phyloP scores from a whole-genome alignment of 2,329 filamentous ascomycete species.

The Aspergillaceae sp. region DNA sequence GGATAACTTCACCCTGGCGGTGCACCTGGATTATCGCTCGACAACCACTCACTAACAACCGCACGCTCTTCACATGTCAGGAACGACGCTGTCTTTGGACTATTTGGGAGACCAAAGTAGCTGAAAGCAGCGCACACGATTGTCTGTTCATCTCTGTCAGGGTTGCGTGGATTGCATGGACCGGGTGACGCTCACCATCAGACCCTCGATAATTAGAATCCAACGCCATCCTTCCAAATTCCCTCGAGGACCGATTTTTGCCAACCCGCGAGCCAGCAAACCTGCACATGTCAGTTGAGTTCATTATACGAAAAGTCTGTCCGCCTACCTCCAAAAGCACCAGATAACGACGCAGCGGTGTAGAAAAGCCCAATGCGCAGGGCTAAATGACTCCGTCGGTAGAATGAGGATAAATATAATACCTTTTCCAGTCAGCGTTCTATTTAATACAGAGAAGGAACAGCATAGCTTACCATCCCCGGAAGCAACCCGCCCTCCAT shows the following conservation, averaged over 20 bases:
- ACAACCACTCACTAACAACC: constrained; percentile 41
- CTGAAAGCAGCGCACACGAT: constrained; percentile 45
- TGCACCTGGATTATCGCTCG: constrained; percentile 26
- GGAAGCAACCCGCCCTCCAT: constrained; percentile 59
- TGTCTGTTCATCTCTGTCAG: constrained; percentile 34
- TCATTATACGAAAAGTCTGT: too few relatives aligned
- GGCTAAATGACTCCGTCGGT: constrained; percentile 52
- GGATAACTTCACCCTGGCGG: constrained; percentile 13
- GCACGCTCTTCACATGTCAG: constrained; percentile 46
- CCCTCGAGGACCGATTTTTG: constrained; percentile 49
- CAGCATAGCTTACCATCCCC: constrained; percentile 45
- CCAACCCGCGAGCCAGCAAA: constrained; percentile 53
- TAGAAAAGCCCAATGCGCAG: constrained; percentile 60
- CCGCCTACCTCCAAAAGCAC: constrained; percentile 50
- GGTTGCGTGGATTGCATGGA: neutral
- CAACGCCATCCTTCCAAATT: constrained; percentile 52
- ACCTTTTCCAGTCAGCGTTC: constrained; percentile 30
- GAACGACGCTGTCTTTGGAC: constrained; percentile 46
- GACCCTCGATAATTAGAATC: constrained; percentile 55
- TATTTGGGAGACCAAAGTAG: constrained; percentile 50
- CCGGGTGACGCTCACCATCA: constrained; percentile 16
- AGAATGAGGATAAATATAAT: constrained; percentile 57
- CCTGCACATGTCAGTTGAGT: constrained; percentile 19
- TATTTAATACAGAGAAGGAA: too few relatives aligned
- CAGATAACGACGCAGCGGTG: constrained; percentile 56